These are phyloP conservation scores for Moelleriella libera DNA, from an alignment of 2,329 filamentous ascomycete species.

Conservation along the genomic window DNA sequence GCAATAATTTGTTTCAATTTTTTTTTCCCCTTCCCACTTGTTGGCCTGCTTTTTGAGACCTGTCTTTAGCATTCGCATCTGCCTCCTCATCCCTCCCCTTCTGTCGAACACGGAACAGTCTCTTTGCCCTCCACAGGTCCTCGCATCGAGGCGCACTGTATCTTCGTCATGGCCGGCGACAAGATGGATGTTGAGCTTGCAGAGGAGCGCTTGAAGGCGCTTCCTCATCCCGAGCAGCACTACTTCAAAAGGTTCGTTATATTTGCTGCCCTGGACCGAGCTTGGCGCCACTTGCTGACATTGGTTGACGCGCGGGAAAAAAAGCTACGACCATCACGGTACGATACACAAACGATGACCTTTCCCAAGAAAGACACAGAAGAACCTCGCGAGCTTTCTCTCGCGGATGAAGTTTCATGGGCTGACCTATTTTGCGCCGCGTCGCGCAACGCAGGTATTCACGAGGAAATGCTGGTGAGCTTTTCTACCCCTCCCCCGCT, in stretches of 20 bases:
- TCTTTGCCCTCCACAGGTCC: no score
- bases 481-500: background rate
- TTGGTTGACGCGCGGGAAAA: slow-evolving; percentile 4
- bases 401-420: background rate
- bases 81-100: no score
- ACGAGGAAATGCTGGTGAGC: slow-evolving; percentile 93
- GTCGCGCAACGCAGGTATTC: slow-evolving; percentile 51
- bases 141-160: background rate
- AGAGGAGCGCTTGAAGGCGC: slow-evolving; percentile 50
- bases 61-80: no score
- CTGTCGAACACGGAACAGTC: no score
- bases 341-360: slow-evolving; percentile 12
- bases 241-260: slow-evolving; percentile 84
- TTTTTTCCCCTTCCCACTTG: no score
- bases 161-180: slow-evolving; percentile 27
- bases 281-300: background rate
- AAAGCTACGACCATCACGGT: slow-evolving; percentile 96
- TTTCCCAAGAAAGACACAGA: background rate
- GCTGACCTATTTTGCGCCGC: slow-evolving; percentile 12
- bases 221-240: slow-evolving; percentile 94
- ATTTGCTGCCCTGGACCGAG: background rate
- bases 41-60: no score
- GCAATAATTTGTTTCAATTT: background rate
- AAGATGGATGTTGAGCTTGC: slow-evolving; percentile 46
- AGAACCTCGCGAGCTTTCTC: background rate